Evolutionary conservation across 2,329 filamentous ascomycete species (phyloP).

Genomic region (Nemania abortiva): DNA sequence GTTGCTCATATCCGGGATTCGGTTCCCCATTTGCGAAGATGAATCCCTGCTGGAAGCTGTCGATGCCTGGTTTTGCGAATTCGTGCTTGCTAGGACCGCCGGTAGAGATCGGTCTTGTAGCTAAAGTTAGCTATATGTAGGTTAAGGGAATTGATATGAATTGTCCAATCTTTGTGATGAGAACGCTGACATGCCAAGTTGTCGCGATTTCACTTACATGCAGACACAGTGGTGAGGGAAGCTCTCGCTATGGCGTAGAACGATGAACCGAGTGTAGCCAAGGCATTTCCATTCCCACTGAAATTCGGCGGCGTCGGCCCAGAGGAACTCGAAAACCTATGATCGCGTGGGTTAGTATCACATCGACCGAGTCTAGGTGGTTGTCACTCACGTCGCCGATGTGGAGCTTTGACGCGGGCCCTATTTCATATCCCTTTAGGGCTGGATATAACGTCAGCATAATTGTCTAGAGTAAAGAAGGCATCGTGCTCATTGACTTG

Average conservation of each 20-base stretch:
- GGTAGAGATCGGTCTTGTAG: constrained; percentile 51
- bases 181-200: constrained; percentile 4
- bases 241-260: constrained; percentile 54
- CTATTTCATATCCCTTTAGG: constrained; percentile 54
- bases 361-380: not conserved
- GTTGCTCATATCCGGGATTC: constrained; percentile 49
- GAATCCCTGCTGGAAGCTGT: constrained; percentile 53
- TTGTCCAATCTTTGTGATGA: constrained; percentile 20
- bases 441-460: constrained; percentile 42
- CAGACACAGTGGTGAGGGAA: constrained; percentile 54
- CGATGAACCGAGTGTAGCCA: constrained; percentile 54
- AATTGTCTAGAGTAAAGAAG: not conserved
- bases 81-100: constrained; percentile 50
- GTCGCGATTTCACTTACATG: constrained; percentile 50
- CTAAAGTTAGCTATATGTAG: constrained; percentile 36
- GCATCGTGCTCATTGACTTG: constrained; percentile 1
- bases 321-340: constrained; percentile 56
- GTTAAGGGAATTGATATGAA: constrained; percentile 3
- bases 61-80: constrained; percentile 55
- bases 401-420: constrained; percentile 51
- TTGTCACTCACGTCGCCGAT: constrained; percentile 52
- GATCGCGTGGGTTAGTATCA: constrained; percentile 28
- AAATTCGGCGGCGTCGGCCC: constrained; percentile 53
- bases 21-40: constrained; percentile 53
- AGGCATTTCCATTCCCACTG: constrained; percentile 57